Evolutionary conservation across 164 flowering plant species (phyloP).

Genomic region (Annona squamosa): DNA sequence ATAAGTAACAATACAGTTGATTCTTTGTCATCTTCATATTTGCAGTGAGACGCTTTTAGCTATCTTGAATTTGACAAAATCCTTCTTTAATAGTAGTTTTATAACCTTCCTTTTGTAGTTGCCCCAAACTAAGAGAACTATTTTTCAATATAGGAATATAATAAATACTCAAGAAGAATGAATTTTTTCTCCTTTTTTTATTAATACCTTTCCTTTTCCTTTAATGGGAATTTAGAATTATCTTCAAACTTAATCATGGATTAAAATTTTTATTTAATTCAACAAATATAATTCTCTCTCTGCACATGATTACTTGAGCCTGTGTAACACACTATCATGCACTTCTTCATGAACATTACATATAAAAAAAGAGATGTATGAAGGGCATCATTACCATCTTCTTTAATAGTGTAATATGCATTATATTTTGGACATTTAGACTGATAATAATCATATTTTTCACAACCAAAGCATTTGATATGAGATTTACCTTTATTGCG

Average conservation of each 20-base stretch:
- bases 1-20: not conserved
- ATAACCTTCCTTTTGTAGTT: not conserved
- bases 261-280: not conserved
- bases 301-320: not conserved
- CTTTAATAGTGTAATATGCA: not conserved
- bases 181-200: not conserved
- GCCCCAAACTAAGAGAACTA: not conserved
- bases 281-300: not conserved
- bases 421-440: not conserved
- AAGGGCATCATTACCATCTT: constrained; percentile 1
- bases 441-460: not conserved
- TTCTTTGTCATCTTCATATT: not conserved
- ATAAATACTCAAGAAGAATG: not conserved
- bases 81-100: not conserved
- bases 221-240: not conserved
- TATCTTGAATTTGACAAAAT: not conserved
- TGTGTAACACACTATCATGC: not conserved
- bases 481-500: not conserved
- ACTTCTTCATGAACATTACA: not conserved
- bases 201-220: not conserved
- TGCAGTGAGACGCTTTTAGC: not conserved
- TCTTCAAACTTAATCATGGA: not conserved
- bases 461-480: not conserved
- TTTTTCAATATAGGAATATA: not conserved
- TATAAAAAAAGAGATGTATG: not conserved